Evolutionary conservation across 179 eudicot species (phyloP).

Genomic region (Actinidia polygama): DNA sequence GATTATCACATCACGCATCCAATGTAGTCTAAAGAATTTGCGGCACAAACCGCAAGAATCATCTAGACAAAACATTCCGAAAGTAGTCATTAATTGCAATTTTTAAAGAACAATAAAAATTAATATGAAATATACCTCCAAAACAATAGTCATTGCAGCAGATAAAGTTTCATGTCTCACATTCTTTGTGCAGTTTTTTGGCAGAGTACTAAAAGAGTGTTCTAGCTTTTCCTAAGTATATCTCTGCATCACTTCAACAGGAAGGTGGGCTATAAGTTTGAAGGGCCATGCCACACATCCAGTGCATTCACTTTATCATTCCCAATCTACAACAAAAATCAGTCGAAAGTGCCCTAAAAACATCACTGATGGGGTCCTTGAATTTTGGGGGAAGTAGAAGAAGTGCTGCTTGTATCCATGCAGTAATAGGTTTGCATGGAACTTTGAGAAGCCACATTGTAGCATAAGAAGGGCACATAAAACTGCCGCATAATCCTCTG

Average conservation of each 20-base stretch:
- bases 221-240: slow-evolving; percentile 85
- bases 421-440: not conserved
- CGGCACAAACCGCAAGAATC: not conserved
- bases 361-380: not conserved
- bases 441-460: not conserved
- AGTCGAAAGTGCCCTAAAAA: not conserved
- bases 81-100: not conserved
- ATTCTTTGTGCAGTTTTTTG: slow-evolving; percentile 77
- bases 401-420: not conserved
- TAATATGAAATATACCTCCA: not conserved
- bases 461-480: not conserved
- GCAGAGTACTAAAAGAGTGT: slow-evolving; percentile 72
- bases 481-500: not conserved
- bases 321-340: slow-evolving; percentile 47
- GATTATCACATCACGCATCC: too few relatives aligned
- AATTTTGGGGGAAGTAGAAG: not conserved
- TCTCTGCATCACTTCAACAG: slow-evolving; percentile 92
- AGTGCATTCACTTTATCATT: slow-evolving; percentile 77
- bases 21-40: not conserved
- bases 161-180: slow-evolving; percentile 12
- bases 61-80: not conserved
- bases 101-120: not conserved
- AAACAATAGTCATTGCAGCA: not conserved
- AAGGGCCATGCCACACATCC: slow-evolving; percentile 96
- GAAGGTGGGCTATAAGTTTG: slow-evolving; percentile 87